A percentile compares a stretch with the other conserved stretches of the same genome.
phyloP scores from a whole-genome alignment of 768 basidiomycete genomes.

The Termitomyces sp. region DNA sequence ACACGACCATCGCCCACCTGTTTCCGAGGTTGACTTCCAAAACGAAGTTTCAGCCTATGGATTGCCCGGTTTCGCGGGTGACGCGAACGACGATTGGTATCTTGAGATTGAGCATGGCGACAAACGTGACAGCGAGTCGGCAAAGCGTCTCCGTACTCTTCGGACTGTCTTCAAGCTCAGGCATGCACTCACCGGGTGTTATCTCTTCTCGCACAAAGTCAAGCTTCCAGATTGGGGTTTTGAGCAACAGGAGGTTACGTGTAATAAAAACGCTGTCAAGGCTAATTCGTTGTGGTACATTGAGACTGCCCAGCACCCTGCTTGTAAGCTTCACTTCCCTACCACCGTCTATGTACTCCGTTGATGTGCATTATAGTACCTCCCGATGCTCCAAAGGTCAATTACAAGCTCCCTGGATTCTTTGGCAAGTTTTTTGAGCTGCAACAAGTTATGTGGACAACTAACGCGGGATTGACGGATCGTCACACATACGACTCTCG shows the following conservation, averaged over 20 bases:
- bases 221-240: slow-evolving; percentile 97
- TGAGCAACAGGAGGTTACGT: slow-evolving; percentile 99
- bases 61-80: slow-evolving; percentile 76
- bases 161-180: slow-evolving; percentile 77
- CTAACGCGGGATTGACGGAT: slow-evolving; percentile 93
- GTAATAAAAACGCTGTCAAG: slow-evolving; percentile 93
- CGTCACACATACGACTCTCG: slow-evolving; percentile 93
- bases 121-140: slow-evolving; percentile 58
- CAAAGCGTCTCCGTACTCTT: slow-evolving; percentile 70
- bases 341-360: not conserved
- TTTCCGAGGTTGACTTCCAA: slow-evolving; percentile 98
- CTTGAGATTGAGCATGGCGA: slow-evolving; percentile 78
- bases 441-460: slow-evolving; percentile 94
- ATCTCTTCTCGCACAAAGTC: slow-evolving; percentile 96
- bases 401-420: slow-evolving; percentile 89
- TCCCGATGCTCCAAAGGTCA: slow-evolving; percentile 68
- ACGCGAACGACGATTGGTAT: slow-evolving; percentile 90
- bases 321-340: slow-evolving; percentile 40
- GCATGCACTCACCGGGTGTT: slow-evolving; percentile 88
- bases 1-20: slow-evolving; percentile 90
- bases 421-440: slow-evolving; percentile 87
- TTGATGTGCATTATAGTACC: slow-evolving; percentile 45
- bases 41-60: slow-evolving; percentile 97
- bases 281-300: slow-evolving; percentile 92
- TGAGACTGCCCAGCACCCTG: slow-evolving; percentile 77